Evolutionary conservation across 2,329 filamentous ascomycete genomes (phyloP).

Genomic region (Penicillium hesseltinei): DNA sequence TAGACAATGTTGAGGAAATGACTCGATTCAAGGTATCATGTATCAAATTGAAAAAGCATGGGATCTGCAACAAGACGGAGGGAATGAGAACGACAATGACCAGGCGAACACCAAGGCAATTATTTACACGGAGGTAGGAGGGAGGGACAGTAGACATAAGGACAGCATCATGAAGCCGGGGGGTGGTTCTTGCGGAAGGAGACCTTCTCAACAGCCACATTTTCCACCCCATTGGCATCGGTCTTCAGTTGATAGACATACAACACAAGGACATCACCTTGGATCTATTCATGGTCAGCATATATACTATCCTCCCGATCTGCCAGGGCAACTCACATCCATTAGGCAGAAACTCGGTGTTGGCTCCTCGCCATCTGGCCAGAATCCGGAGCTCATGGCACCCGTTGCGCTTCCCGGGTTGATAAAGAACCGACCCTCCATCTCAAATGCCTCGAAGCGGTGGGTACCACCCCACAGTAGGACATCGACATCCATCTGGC

Average conservation of each 20-base stretch:
- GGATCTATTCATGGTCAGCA: slow-evolving; percentile 60
- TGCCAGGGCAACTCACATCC: slow-evolving; percentile 69
- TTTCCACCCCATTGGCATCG: slow-evolving; percentile 72
- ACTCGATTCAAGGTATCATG: slow-evolving; percentile 13
- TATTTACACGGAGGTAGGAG: slow-evolving; percentile 31
- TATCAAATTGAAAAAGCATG: slow-evolving; percentile 11
- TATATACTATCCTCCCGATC: neutral
- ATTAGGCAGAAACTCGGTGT: slow-evolving; percentile 93
- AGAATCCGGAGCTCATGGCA: slow-evolving; percentile 61
- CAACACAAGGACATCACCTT: slow-evolving; percentile 91
- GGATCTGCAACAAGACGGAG: neutral
- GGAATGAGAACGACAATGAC: neutral
- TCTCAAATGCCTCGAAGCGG: slow-evolving; percentile 68
- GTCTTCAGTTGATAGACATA: slow-evolving; percentile 89
- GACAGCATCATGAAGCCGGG: slow-evolving; percentile 49
- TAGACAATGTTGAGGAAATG: neutral
- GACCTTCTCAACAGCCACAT: slow-evolving; percentile 80
- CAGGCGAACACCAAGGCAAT: slow-evolving; percentile 21
- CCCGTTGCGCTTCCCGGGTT: slow-evolving; percentile 68
- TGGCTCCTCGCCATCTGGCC: slow-evolving; percentile 64
- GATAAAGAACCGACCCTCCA: slow-evolving; percentile 70
- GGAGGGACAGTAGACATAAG: neutral
- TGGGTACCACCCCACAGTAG: slow-evolving; percentile 68
- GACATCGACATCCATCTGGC: slow-evolving; percentile 70
- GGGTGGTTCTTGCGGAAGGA: slow-evolving; percentile 77